Base-by-base conservation (phyloP, 148 eudicot species). In the Amaranthus palmeri region DNA sequence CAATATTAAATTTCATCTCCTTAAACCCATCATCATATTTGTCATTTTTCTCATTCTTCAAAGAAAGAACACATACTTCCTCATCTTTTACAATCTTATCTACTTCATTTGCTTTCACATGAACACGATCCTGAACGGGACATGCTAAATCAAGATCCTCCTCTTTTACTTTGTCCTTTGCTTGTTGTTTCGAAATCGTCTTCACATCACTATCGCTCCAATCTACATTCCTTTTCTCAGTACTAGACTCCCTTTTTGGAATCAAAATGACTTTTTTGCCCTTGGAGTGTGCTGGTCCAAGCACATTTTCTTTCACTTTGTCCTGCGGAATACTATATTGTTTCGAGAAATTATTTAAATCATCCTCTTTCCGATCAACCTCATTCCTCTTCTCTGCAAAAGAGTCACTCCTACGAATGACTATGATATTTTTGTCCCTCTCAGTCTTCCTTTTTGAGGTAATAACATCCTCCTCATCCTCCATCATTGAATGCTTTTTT, bases 41-140 rank as follows among this genome's bases (percentile, higher is more conserved):
- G 4, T 49, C 74, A 65, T 59, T 74, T 53, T 25, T 70, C 50
- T 58, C 40, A 54, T 59, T 66, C 17, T 58, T 73, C 64, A 10
- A 4, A 15, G 54, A 25, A 70, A 70, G 52, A 74, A 72, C 51
- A 73, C 58, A 55, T 49, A 65, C 43, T 12, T 56, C 73, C 59
- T 71, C 72, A 58, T 68, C 75, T 63, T 63, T 71, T 18, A 61
- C 52, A 60, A 68, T 40, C 60, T 68, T 81, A 46, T 71, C 76
- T 12, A 36, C 40, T 58, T 45, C 70, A 74, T 45, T 74, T 57
- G 59, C 68, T 59, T 75, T 80, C 48, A 55, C 67, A 51, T 68
- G 45, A 57, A 42, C 70, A 69, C 25, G 59, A 62, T 53, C 60
- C 14, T 43, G 49, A 50, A 54, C 50, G 3, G 75, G 54, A 67